These are phyloP conservation scores for Vitis amurensis DNA, from an alignment of 164 flowering plant genomes.

Conservation along the genomic window DNA sequence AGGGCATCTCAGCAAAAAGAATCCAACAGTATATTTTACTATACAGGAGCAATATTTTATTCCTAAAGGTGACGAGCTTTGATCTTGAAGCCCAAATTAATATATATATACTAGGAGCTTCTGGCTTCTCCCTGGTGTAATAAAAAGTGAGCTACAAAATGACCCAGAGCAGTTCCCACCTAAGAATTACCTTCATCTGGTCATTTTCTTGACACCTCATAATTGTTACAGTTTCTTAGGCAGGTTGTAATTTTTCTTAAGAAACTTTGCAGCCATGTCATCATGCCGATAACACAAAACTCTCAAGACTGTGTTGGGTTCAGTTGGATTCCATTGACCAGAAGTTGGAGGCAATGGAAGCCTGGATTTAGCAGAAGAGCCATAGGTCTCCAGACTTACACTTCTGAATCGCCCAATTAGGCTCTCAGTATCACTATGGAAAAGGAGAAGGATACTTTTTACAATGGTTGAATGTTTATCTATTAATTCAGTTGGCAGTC, in stretches of 20 bases:
- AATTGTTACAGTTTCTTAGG: slow-evolving; percentile 58
- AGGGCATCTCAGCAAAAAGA: not conserved
- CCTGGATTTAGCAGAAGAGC: slow-evolving; percentile 53
- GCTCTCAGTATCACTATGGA: slow-evolving; percentile 42
- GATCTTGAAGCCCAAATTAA: not conserved
- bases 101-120: not conserved
- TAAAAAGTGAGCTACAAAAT: not conserved
- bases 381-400: slow-evolving; percentile 34
- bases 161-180: not conserved
- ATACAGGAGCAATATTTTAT: not conserved
- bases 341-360: slow-evolving; percentile 80
- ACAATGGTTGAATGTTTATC: slow-evolving; percentile 55
- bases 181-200: not conserved
- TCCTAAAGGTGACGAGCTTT: not conserved
- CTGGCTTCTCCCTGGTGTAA: not conserved
- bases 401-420: slow-evolving; percentile 55
- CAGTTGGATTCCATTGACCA: slow-evolving; percentile 71
- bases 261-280: slow-evolving; percentile 66
- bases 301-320: slow-evolving; percentile 75
- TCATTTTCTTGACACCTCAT: not conserved
- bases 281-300: slow-evolving; percentile 76
- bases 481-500: slow-evolving; percentile 74
- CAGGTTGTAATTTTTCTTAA: slow-evolving; percentile 71
- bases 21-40: not conserved
- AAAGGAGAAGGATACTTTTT: slow-evolving; percentile 54